These are phyloP conservation scores for Udeniomyces megalosporus DNA, from an alignment of 768 basidiomycete species.

Conservation along the genomic window DNA sequence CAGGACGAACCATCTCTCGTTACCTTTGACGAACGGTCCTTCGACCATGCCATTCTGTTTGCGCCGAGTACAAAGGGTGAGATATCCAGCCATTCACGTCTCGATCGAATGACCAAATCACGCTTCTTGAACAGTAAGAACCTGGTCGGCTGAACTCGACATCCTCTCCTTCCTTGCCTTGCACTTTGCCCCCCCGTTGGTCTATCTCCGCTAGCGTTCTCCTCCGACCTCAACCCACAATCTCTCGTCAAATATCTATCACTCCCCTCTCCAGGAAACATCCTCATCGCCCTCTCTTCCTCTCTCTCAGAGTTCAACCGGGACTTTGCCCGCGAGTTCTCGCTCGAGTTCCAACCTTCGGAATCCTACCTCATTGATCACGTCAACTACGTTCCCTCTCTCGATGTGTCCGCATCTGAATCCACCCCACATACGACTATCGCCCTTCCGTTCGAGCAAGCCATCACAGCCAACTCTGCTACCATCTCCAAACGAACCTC, in stretches of 20 bases:
- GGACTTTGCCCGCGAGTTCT: slow-evolving; percentile 82
- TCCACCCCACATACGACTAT: slow-evolving; percentile 15
- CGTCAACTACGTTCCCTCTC: slow-evolving; percentile 57
- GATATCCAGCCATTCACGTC: slow-evolving; percentile 19
- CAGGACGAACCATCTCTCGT: slow-evolving; percentile 42
- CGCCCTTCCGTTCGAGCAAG: slow-evolving; percentile 35
- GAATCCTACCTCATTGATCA: slow-evolving; percentile 71
- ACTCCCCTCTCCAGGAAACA: slow-evolving; percentile 40
- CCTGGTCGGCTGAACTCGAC: no score
- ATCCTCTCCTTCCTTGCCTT: not conserved
- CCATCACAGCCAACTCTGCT: slow-evolving; percentile 41
- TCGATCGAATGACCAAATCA: not conserved
- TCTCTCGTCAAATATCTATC: slow-evolving; percentile 52
- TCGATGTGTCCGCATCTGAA: not conserved
- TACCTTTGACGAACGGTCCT: slow-evolving; percentile 49
- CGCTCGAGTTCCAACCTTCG: slow-evolving; percentile 69
- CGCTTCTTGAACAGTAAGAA: no score
- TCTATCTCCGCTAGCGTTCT: slow-evolving; percentile 40
- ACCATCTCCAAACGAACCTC: slow-evolving; percentile 18
- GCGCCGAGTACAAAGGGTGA: slow-evolving; percentile 72
- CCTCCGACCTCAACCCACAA: slow-evolving; percentile 65
- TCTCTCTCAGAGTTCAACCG: slow-evolving; percentile 40
- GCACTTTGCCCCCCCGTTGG: not conserved
- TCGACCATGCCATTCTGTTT: slow-evolving; percentile 74
- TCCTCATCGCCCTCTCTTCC: slow-evolving; percentile 64